Percentiles rank a stretch among this genome's conserved stretches.
Conservation (phyloP, 257 asterid genomes). For the Primulina huaijiensis region DNA sequence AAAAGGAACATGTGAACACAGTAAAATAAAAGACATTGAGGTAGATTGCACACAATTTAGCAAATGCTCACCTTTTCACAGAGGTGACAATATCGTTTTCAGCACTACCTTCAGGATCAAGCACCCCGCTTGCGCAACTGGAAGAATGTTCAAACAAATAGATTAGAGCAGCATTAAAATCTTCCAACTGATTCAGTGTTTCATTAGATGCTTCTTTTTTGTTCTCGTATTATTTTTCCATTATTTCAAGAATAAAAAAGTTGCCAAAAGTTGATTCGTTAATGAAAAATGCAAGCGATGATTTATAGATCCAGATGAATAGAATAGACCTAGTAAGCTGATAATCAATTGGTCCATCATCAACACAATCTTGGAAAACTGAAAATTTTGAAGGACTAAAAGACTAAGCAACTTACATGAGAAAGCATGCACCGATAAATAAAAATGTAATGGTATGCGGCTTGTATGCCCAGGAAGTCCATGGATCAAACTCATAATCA, state of each 20-base stretch:
- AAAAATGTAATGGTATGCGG: constrained; percentile 82
- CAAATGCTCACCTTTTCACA: constrained; percentile 58
- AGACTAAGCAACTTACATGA: constrained; percentile 58
- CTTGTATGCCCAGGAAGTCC: constrained; percentile 98
- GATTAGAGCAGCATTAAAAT: constrained; percentile 14
- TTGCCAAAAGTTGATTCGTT: constrained; percentile 9
- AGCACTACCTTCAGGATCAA: constrained; percentile 68
- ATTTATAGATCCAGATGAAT: background rate
- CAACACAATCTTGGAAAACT: constrained; percentile 6
- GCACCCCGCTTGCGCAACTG: constrained; percentile 99
- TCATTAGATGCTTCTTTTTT: constrained; percentile 6
- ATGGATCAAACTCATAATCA: constrained; percentile 83
- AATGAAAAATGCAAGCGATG: background rate
- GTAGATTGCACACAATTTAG: background rate
- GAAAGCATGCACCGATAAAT: constrained; percentile 89
- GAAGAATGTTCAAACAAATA: constrained; percentile 24
- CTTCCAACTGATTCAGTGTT: constrained; percentile 7
- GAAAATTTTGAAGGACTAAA: constrained; percentile 14
- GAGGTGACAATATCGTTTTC: constrained; percentile 54
- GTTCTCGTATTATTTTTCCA: background rate
- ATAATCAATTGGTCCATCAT: background rate
- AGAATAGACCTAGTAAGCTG: background rate
- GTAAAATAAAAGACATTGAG: background rate
- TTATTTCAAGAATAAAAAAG: constrained; percentile 5
- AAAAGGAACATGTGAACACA: background rate